Percentiles rank a stretch among this genome's conserved stretches.
These are phyloP conservation scores for Erysimum pusillum DNA, from an alignment of 441 rosid species.

Conservation along the genomic window DNA sequence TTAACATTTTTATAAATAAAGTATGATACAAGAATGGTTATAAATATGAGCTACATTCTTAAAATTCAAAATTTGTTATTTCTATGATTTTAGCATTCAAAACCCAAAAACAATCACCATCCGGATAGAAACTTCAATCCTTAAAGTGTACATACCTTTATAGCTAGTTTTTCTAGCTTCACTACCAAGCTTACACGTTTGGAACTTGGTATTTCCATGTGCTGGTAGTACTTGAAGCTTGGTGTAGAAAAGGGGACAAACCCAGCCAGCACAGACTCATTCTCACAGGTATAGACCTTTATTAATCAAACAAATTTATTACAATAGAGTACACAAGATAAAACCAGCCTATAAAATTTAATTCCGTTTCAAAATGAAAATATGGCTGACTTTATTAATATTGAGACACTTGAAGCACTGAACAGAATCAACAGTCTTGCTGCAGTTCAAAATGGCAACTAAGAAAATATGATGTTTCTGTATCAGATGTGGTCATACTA, in stretches of 20 bases:
- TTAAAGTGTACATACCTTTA: slow-evolving; percentile 55
- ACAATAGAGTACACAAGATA: slow-evolving; percentile 8
- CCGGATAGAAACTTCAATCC: neutral
- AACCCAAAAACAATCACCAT: neutral
- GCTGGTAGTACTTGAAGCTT: slow-evolving; percentile 62
- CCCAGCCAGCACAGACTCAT: slow-evolving; percentile 67
- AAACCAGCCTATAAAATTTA: neutral
- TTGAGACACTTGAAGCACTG: slow-evolving; percentile 6
- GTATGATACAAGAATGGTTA: neutral
- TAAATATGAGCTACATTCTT: neutral
- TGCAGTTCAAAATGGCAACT: neutral
- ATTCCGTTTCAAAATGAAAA: neutral
- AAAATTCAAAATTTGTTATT: neutral
- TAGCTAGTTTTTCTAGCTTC: slow-evolving; percentile 51
- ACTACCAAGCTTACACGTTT: slow-evolving; percentile 41
- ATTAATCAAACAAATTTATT: slow-evolving; percentile 17
- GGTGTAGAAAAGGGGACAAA: slow-evolving; percentile 73
- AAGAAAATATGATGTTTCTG: neutral
- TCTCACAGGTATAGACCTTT: slow-evolving; percentile 81
- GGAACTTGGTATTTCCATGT: slow-evolving; percentile 48
- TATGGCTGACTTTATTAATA: slow-evolving; percentile 1
- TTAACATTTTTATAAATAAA: slow-evolving; percentile 5
- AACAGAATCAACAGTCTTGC: neutral
- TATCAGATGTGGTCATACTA: slow-evolving; percentile 4
- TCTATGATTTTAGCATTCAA: neutral